These are phyloP conservation scores for Fusarium solani-melongenae DNA, from an alignment of 2,329 filamentous ascomycete species.

Conservation along the genomic window DNA sequence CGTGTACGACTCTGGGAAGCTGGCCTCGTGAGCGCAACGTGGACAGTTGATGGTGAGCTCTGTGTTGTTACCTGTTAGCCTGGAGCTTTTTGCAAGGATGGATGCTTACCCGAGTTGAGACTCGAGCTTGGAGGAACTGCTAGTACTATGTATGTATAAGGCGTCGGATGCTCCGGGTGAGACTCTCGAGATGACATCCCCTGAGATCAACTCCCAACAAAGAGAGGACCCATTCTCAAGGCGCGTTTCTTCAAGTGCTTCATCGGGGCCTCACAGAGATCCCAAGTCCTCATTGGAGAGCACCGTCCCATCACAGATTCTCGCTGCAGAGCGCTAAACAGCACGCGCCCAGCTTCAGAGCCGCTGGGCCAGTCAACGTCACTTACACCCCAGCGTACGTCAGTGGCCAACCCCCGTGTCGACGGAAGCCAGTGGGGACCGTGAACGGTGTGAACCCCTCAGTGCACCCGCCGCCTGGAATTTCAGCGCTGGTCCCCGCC, in stretches of 20 bases:
- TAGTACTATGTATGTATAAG: background rate
- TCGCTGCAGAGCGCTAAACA: slow-evolving; percentile 28
- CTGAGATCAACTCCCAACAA: background rate
- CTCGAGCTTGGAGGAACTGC: background rate
- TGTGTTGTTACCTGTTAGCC: slow-evolving; percentile 1
- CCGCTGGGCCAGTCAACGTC: slow-evolving; percentile 30
- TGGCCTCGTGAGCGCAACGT: slow-evolving; percentile 19
- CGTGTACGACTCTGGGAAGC: slow-evolving; percentile 20
- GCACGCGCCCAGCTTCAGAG: background rate
- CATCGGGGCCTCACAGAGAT: slow-evolving; percentile 1
- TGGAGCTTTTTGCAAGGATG: background rate
- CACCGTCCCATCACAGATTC: background rate
- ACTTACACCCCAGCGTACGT: slow-evolving; percentile 23
- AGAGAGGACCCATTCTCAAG: background rate
- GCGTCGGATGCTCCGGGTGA: slow-evolving; percentile 26
- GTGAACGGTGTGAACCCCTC: background rate
- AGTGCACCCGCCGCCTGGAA: slow-evolving; percentile 12
- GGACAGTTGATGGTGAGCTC: slow-evolving; percentile 2
- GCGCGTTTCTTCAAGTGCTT: background rate
- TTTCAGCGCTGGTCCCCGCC: slow-evolving; percentile 32
- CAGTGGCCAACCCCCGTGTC: slow-evolving; percentile 28
- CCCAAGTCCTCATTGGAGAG: background rate
- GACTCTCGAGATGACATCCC: background rate
- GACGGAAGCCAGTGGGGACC: slow-evolving; percentile 3
- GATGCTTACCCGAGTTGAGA: background rate